These are phyloP conservation scores for Nigrospora osmanthi DNA, from an alignment of 2,329 filamentous ascomycete genomes.

Conservation along the genomic window DNA sequence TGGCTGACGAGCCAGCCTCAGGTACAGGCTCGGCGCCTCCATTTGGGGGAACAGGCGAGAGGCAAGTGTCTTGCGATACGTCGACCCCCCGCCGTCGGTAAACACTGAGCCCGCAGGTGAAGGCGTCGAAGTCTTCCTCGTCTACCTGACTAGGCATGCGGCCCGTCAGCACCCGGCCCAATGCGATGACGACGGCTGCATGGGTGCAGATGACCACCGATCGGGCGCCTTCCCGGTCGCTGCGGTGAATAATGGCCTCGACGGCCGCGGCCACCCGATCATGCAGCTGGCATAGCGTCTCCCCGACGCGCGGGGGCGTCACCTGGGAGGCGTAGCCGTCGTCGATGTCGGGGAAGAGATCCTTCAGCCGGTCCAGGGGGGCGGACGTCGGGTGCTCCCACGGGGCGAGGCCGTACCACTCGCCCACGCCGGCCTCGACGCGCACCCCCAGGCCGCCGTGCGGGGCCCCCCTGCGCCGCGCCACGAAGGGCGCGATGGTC, in stretches of 20 bases:
- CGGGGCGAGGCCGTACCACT: slow-evolving; percentile 85
- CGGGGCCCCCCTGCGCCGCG: slow-evolving; percentile 25
- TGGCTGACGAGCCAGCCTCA: no score
- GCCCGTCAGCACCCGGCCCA: slow-evolving; percentile 77
- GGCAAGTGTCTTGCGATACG: no score
- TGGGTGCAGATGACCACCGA: slow-evolving; percentile 80
- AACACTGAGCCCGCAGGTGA: slow-evolving; percentile 71
- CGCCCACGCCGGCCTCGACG: slow-evolving; percentile 56
- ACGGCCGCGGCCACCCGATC: slow-evolving; percentile 67
- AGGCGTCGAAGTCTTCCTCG: slow-evolving; percentile 76
- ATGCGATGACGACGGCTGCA: slow-evolving; percentile 80
- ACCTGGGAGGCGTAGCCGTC: slow-evolving; percentile 53
- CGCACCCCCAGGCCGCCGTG: slow-evolving; percentile 31
- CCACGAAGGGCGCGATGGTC: slow-evolving; percentile 65
- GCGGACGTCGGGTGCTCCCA: slow-evolving; percentile 83
- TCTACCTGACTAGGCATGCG: slow-evolving; percentile 62
- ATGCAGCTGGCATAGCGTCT: slow-evolving; percentile 73
- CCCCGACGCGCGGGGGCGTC: slow-evolving; percentile 64
- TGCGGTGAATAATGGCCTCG: slow-evolving; percentile 60
- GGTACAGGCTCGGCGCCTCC: no score
- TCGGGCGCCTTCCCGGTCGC: slow-evolving; percentile 62
- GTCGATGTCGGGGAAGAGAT: slow-evolving; percentile 60
- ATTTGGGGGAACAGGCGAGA: no score
- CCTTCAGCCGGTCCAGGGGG: slow-evolving; percentile 49
- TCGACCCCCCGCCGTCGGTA: slow-evolving; percentile 32